phyloP scores from a whole-genome alignment of 1,284 basidiomycete species.

The Malassezia nana region DNA sequence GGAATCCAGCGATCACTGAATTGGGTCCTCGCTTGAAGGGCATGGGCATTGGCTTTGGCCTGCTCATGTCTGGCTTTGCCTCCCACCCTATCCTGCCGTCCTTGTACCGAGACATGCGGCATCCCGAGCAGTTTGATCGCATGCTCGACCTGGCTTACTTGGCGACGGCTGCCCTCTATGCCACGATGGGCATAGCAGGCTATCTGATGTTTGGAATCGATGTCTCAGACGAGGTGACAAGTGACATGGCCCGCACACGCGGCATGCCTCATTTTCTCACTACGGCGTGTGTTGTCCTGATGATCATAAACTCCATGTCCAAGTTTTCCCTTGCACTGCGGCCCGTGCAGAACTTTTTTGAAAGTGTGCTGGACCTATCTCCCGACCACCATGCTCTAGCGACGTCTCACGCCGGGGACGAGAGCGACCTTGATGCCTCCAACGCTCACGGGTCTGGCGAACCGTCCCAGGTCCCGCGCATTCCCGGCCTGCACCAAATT shows the following conservation, averaged over 20 bases:
- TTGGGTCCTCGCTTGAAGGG: constrained; percentile 55
- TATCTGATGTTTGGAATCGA: constrained; percentile 61
- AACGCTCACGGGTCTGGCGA: neutral
- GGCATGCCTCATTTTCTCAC: constrained; percentile 70
- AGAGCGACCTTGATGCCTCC: constrained; percentile 18
- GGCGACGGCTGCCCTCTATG: constrained; percentile 69
- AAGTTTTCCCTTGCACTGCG: constrained; percentile 78
- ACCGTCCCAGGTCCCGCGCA: neutral
- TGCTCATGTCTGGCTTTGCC: constrained; percentile 94
- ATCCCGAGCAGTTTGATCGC: constrained; percentile 66
- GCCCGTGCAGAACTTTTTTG: constrained; percentile 52
- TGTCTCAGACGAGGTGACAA: constrained; percentile 68
- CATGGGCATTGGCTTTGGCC: constrained; percentile 61
- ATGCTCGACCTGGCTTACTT: constrained; percentile 81
- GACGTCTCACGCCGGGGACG: neutral
- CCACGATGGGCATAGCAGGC: constrained; percentile 69
- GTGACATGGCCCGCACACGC: constrained; percentile 65
- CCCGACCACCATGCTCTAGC: neutral
- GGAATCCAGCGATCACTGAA: constrained; percentile 64
- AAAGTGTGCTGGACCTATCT: constrained; percentile 14
- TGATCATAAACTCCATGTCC: constrained; percentile 63
- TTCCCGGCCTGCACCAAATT: neutral
- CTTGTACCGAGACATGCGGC: constrained; percentile 76
- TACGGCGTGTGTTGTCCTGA: constrained; percentile 71
- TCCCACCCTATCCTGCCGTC: constrained; percentile 88